A percentile compares a stretch with the other conserved stretches of the same genome.
Conservation (phyloP, 2,329 filamentous ascomycete genomes). For the Calonectria naviculata region DNA sequence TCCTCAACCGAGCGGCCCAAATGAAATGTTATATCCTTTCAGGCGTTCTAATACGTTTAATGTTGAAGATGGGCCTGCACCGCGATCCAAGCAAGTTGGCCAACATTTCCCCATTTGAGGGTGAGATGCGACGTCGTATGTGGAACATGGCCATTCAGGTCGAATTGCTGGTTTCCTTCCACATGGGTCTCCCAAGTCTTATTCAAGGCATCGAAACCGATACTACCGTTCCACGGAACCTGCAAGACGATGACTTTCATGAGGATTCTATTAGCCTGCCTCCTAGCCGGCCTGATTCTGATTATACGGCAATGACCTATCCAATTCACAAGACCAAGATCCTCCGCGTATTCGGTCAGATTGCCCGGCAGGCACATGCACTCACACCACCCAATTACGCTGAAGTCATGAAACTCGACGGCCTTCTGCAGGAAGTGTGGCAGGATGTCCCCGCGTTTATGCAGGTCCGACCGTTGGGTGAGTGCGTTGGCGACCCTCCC, state of each 20-base stretch:
- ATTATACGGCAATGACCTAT: slow-evolving; percentile 70
- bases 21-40: slow-evolving; percentile 66
- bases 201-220: slow-evolving; percentile 72
- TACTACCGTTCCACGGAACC: slow-evolving; percentile 69
- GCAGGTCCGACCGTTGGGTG: slow-evolving; percentile 58
- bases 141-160: slow-evolving; percentile 68
- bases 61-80: slow-evolving; percentile 69
- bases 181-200: slow-evolving; percentile 76
- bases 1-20: slow-evolving; percentile 61
- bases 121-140: slow-evolving; percentile 64
- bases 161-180: slow-evolving; percentile 73
- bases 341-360: slow-evolving; percentile 59
- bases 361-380: slow-evolving; percentile 62
- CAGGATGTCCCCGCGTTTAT: slow-evolving; percentile 59
- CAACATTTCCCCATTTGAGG: slow-evolving; percentile 61
- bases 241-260: slow-evolving; percentile 74
- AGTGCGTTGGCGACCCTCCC: slow-evolving; percentile 61
- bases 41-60: slow-evolving; percentile 62
- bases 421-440: slow-evolving; percentile 57
- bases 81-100: slow-evolving; percentile 64
- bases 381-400: slow-evolving; percentile 59
- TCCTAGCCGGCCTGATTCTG: slow-evolving; percentile 63
- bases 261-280: slow-evolving; percentile 66
- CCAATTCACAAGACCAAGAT: slow-evolving; percentile 63
- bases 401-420: slow-evolving; percentile 62